Conservation (phyloP, 2,329 filamentous ascomycete species). For the Botrytis porri region DNA sequence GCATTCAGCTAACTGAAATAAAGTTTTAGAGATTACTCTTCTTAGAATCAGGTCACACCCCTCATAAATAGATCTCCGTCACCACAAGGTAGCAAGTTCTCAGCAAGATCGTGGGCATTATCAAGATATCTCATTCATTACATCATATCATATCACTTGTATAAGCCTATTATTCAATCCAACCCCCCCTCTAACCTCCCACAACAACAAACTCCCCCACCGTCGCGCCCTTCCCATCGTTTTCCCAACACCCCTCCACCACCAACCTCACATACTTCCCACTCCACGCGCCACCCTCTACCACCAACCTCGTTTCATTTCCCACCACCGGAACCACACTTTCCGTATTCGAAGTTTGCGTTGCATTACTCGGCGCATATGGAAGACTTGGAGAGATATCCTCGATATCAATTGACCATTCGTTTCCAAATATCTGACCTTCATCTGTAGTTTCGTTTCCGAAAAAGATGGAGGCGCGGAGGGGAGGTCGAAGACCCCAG, state of each 20-base stretch:
- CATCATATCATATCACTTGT: not conserved
- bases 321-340: conserved; percentile 33
- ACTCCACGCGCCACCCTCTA: conserved; percentile 35
- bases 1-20: no score
- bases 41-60: no score
- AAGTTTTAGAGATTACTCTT: no score
- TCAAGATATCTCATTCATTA: not conserved
- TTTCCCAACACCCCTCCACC: conserved; percentile 47
- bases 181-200: not conserved
- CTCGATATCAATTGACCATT: conserved; percentile 26
- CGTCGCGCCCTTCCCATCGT: conserved; percentile 45
- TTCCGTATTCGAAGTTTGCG: conserved; percentile 16
- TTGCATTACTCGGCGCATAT: conserved; percentile 28
- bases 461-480: conserved; percentile 52
- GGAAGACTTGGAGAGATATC: conserved; percentile 30
- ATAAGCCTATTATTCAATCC: not conserved
- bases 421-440: conserved; percentile 21
- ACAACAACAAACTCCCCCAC: conserved; percentile 50
- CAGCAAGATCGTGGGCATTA: not conserved
- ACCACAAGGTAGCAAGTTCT: not conserved
- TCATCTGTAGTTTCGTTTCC: conserved; percentile 40
- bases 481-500: conserved; percentile 56
- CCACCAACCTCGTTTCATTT: conserved; percentile 33
- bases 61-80: not conserved
- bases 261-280: conserved; percentile 41